Percentiles rank a stretch among this genome's conserved stretches.
phyloP scores from a whole-genome alignment of 306 rosid genomes.

The Fragaria ananassa region DNA sequence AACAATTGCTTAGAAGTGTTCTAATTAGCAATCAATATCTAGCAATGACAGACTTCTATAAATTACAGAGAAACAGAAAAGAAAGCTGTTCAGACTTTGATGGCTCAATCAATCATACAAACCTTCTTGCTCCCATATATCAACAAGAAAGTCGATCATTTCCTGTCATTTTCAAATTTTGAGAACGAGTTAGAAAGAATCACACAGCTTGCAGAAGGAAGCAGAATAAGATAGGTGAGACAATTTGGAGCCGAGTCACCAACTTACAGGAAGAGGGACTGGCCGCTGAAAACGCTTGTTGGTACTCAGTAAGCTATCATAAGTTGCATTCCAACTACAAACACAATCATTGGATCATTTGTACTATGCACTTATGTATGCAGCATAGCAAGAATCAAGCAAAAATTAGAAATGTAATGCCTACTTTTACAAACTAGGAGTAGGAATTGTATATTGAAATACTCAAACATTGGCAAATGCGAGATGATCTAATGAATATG shows the following conservation, averaged over 20 bases:
- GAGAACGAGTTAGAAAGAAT: conserved; percentile 24
- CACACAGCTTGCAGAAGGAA: neutral
- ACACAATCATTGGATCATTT: neutral
- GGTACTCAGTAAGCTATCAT: conserved; percentile 64
- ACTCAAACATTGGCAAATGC: neutral
- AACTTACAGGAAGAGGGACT: conserved; percentile 75
- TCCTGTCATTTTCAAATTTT: conserved; percentile 52
- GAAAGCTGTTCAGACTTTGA: conserved; percentile 1
- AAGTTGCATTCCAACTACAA: conserved; percentile 70
- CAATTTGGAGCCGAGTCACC: conserved; percentile 3
- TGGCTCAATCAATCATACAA: conserved; percentile 55
- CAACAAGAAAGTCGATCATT: conserved; percentile 78
- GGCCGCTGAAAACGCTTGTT: conserved; percentile 56
- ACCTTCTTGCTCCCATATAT: conserved; percentile 84
- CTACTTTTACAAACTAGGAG: neutral
- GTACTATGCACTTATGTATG: neutral
- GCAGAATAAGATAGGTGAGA: neutral
- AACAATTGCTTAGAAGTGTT: neutral
- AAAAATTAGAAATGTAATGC: neutral
- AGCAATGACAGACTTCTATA: conserved; percentile 8
- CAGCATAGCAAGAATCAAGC: neutral
- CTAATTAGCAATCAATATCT: neutral
- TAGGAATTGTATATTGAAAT: neutral
- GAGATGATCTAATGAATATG: conserved; percentile 4
- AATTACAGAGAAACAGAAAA: neutral